These are phyloP conservation scores for Pestalotiopsis sp. DNA, from an alignment of 2,329 filamentous ascomycete genomes.

Conservation along the genomic window DNA sequence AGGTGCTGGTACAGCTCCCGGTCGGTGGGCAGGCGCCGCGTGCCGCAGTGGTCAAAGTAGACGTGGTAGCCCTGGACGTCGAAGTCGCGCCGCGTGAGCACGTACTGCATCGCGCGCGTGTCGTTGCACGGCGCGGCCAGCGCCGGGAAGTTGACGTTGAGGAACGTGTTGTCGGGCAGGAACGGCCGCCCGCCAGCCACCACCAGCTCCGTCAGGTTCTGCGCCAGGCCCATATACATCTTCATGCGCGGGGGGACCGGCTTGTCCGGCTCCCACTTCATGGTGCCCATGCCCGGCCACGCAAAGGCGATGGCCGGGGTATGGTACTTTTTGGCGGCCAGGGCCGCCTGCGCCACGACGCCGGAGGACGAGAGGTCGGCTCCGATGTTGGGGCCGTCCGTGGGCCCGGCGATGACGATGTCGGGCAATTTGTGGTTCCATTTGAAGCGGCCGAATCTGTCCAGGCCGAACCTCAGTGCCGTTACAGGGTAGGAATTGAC, in stretches of 20 bases:
- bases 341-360: conserved; percentile 67
- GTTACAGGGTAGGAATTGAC: conserved; percentile 74
- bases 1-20: too few species aligned
- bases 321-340: conserved; percentile 55
- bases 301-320: conserved; percentile 73
- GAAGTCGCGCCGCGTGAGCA: too few species aligned
- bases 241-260: conserved; percentile 56
- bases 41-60: neutral
- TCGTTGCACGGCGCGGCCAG: too few species aligned
- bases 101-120: too few species aligned
- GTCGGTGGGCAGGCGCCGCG: too few species aligned
- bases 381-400: conserved; percentile 62
- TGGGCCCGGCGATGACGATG: conserved; percentile 65
- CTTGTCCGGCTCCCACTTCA: conserved; percentile 52
- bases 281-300: conserved; percentile 51
- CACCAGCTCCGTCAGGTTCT: conserved; percentile 59
- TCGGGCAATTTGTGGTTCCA: conserved; percentile 59
- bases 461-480: conserved; percentile 64
- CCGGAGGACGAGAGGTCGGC: conserved; percentile 62
- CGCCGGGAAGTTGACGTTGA: conserved; percentile 71
- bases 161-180: conserved; percentile 60
- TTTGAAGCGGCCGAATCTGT: conserved; percentile 54
- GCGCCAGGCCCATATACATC: conserved; percentile 67
- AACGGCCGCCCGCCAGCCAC: conserved; percentile 60
- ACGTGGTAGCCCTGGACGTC: too few species aligned